Evolutionary conservation across 2,329 filamentous ascomycete species (phyloP).

Genomic region (Bertia moriformis): DNA sequence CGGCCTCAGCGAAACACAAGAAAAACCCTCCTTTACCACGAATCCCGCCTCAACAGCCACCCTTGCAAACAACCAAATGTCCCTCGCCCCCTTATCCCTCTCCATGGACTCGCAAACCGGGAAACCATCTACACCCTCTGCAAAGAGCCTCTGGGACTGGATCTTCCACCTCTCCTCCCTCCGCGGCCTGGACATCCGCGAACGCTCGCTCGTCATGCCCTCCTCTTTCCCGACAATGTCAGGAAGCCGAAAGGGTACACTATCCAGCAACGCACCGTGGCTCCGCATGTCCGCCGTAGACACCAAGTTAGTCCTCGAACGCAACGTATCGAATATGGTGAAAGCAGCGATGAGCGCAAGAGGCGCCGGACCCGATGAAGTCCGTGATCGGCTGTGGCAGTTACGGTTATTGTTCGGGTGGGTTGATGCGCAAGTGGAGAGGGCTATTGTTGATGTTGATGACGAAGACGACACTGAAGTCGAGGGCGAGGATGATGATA

Average conservation of each 20-base stretch:
- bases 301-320: neutral
- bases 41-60: neutral
- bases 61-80: neutral
- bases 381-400: conserved; percentile 38
- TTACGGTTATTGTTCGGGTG: conserved; percentile 42
- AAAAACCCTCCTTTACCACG: conserved; percentile 22
- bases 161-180: conserved; percentile 36
- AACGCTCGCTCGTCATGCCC: conserved; percentile 27
- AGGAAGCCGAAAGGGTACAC: neutral
- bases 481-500: neutral
- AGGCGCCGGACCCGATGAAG: conserved; percentile 12
- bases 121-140: conserved; percentile 9
- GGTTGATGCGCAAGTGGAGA: conserved; percentile 24
- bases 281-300: neutral
- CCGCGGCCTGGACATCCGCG: conserved; percentile 28
- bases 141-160: conserved; percentile 35
- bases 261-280: neutral
- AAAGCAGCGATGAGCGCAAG: neutral
- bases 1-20: conserved; percentile 37
- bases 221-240: conserved; percentile 5
- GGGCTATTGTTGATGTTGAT: neutral
- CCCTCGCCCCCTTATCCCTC: neutral
- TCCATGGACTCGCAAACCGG: neutral
- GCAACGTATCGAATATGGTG: conserved; percentile 2
- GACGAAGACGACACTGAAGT: neutral